These are phyloP conservation scores for Scopulariopsis brevicaulis DNA, from an alignment of 2,329 filamentous ascomycete species.

Conservation along the genomic window DNA sequence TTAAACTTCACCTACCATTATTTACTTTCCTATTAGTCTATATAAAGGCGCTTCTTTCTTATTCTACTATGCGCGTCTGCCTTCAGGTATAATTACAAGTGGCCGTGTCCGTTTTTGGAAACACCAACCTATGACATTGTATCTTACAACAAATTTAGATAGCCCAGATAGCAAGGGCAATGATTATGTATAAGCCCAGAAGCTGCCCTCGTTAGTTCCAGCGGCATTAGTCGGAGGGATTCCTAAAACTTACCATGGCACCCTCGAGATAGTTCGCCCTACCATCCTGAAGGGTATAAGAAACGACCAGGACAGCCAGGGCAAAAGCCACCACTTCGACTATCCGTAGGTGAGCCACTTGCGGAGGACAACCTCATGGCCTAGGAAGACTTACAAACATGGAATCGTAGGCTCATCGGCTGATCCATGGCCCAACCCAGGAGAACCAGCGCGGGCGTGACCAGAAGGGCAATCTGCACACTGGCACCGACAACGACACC, in stretches of 20 bases:
- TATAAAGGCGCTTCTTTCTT: too few relatives aligned
- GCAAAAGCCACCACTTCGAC: conserved; percentile 58
- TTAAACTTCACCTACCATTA: too few relatives aligned
- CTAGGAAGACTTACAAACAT: conserved; percentile 34
- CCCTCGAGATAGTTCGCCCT: conserved; percentile 79
- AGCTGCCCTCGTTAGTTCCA: conserved; percentile 9
- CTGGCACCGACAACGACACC: conserved; percentile 73
- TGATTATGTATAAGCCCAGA: conserved; percentile 43
- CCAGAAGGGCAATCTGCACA: conserved; percentile 72
- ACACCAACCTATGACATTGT: too few relatives aligned
- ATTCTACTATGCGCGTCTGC: too few relatives aligned
- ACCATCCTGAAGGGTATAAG: conserved; percentile 68
- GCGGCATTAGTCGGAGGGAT: not conserved
- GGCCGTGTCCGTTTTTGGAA: too few relatives aligned
- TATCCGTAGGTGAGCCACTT: not conserved
- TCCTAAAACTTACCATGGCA: conserved; percentile 48
- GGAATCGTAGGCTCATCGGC: conserved; percentile 70
- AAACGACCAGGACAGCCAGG: conserved; percentile 63
- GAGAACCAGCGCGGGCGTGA: conserved; percentile 71
- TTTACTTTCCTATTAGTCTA: too few relatives aligned
- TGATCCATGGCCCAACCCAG: conserved; percentile 66
- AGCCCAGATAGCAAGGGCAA: conserved; percentile 50
- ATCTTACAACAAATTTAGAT: too few relatives aligned
- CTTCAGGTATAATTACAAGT: too few relatives aligned
- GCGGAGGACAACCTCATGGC: not conserved